Conservation (phyloP, 2,329 filamentous ascomycete genomes). For the Coniochaeta sp. region DNA sequence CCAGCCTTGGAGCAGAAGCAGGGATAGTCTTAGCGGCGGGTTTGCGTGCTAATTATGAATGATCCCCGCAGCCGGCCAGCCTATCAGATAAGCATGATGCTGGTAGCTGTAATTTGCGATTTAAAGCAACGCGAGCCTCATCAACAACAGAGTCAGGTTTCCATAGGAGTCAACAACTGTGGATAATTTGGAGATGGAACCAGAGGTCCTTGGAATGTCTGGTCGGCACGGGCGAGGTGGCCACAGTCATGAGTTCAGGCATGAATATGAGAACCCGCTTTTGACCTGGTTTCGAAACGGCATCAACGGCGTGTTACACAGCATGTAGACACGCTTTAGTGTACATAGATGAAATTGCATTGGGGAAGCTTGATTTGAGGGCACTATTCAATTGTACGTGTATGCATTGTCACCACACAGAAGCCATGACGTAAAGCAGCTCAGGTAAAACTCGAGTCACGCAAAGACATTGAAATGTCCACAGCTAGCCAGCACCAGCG, state of each 20-base stretch:
- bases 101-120: background rate
- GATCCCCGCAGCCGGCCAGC: background rate
- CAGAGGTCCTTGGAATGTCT: background rate
- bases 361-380: background rate
- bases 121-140: background rate
- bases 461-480: too few relatives aligned
- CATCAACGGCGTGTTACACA: too few relatives aligned
- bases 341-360: background rate
- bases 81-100: background rate
- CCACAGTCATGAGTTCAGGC: background rate
- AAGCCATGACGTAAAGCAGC: background rate
- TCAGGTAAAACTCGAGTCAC: too few relatives aligned
- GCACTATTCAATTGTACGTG: too few relatives aligned
- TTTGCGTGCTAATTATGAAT: background rate
- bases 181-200: background rate
- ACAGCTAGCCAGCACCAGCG: too few relatives aligned
- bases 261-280: background rate
- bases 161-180: too few relatives aligned
- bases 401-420: too few relatives aligned
- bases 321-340: too few relatives aligned
- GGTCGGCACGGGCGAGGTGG: background rate
- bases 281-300: too few relatives aligned
- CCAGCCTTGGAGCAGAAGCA: background rate
- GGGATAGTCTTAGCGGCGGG: background rate
- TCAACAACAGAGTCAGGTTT: background rate